Base-by-base conservation (phyloP, 495 filamentous ascomycete species). In the Podospora australis region DNA sequence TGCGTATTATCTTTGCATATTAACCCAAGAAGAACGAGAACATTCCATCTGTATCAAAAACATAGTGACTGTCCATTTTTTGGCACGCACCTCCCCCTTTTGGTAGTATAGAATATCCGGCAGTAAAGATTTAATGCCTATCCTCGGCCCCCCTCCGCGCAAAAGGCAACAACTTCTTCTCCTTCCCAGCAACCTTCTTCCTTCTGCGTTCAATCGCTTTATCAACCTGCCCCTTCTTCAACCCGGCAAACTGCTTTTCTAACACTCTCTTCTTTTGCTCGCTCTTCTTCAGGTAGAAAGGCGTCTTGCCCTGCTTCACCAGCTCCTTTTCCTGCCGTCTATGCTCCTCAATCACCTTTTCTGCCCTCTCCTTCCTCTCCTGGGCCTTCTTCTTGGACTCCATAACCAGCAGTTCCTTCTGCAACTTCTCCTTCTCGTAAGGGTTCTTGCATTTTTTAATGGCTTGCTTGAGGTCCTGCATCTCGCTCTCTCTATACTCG, bases 231-330 rank as follows among this genome's bases (percentile, higher is more conserved):
- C 81, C 83, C 41, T 82, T 82, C 70, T 84, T 88, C 79, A 97
- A 80, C 46, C 77, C 79, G 52, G 78, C 71, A 58, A 84, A 96
- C 64, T 84, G 81, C 57, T 95, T 83, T 52, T 86, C 65, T 49
- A 95, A 67, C 23, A 88, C 71, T 62, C 81, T 66, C 69, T 89
- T 89, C 80, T 94, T 95, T 68, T 89, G 75, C 68, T 96, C 90
- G 49, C 79, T 81, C 67, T 84, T 81, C 78, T 97, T 97, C 53
- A 96, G 70, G 62, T 84, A 95, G 61, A 90, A 98, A 5, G 91
- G 90, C 73, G 81, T 82, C 80, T 97, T 96, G 19, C 92, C 92
- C 68, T 89, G 78, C 56, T 74, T 77, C 23, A 97, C 79, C 46
- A 84, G 65, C 65, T 89, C 83, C 67, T 86, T 87, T 78, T 98